Evolutionary conservation across 495 filamentous ascomycete genomes (phyloP).

Genomic region (Halenospora varia): DNA sequence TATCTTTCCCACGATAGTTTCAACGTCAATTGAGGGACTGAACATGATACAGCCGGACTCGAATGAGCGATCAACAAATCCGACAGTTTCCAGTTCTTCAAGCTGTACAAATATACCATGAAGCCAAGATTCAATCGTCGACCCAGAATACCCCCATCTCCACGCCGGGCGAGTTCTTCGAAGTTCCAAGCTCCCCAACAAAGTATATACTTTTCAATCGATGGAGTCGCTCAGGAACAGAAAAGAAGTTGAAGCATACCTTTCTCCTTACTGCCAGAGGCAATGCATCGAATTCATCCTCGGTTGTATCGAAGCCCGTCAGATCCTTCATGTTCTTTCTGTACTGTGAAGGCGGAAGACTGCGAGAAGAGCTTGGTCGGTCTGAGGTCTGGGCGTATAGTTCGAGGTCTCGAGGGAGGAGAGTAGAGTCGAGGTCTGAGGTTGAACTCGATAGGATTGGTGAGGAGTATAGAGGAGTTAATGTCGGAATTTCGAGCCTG

Average conservation of each 20-base stretch:
- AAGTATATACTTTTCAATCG: neutral
- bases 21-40: neutral
- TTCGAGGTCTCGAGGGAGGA: slow-evolving; percentile 19
- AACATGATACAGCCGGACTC: neutral
- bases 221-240: neutral
- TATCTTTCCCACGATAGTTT: neutral
- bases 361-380: slow-evolving; percentile 20
- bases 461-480: neutral
- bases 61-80: neutral
- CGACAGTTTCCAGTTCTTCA: neutral
- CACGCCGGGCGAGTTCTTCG: too few species aligned
- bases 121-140: too few species aligned
- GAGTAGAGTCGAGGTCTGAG: slow-evolving; percentile 7
- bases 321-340: slow-evolving; percentile 27
- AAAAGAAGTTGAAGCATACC: slow-evolving; percentile 33
- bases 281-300: slow-evolving; percentile 47
- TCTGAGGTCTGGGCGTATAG: slow-evolving; percentile 19
- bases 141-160: too few species aligned
- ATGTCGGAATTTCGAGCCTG: neutral
- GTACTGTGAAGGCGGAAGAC: slow-evolving; percentile 10
- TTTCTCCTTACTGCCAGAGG: slow-evolving; percentile 55
- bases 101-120: too few species aligned
- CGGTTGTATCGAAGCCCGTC: slow-evolving; percentile 22
- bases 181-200: neutral
- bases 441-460: slow-evolving; percentile 14